Evolutionary conservation across 306 rosid species (phyloP).

Genomic region (Prunus mongolica): DNA sequence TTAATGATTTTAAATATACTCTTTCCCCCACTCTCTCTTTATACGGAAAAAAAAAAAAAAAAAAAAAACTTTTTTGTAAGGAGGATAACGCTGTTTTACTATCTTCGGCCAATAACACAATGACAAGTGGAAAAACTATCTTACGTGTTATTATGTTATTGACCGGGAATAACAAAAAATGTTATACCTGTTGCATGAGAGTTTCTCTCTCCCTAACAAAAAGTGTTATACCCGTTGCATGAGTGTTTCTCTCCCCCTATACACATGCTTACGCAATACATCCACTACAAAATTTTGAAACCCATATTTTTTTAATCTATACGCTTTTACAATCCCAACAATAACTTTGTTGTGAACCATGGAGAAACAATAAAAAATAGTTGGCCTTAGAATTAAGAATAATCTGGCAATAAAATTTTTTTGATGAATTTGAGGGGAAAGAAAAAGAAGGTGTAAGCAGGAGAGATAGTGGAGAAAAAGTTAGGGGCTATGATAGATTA

Average conservation of each 20-base stretch:
- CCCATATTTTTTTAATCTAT: background rate
- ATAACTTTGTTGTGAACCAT: slow-evolving; percentile 3
- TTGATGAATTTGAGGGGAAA: background rate
- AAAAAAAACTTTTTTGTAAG: too few relatives aligned
- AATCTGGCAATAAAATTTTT: background rate
- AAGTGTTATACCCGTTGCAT: too few relatives aligned
- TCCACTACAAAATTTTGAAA: background rate
- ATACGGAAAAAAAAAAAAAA: too few relatives aligned
- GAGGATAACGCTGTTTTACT: too few relatives aligned
- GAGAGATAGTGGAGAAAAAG: background rate
- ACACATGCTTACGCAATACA: background rate
- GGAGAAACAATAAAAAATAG: background rate
- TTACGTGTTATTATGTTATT: too few relatives aligned
- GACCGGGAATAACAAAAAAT: accelerated
- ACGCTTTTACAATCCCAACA: background rate
- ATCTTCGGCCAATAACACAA: too few relatives aligned
- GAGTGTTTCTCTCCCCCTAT: too few relatives aligned
- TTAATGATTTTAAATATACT: background rate
- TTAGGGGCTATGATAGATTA: background rate
- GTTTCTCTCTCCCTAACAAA: too few relatives aligned
- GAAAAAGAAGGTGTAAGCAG: background rate
- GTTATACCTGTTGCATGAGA: too few relatives aligned
- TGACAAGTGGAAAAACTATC: too few relatives aligned
- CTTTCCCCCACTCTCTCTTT: background rate
- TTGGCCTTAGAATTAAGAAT: background rate